These are phyloP conservation scores for Plasmodium falciparum DNA, from an alignment of 169 alveolate genomes.

Conservation along the genomic window DNA sequence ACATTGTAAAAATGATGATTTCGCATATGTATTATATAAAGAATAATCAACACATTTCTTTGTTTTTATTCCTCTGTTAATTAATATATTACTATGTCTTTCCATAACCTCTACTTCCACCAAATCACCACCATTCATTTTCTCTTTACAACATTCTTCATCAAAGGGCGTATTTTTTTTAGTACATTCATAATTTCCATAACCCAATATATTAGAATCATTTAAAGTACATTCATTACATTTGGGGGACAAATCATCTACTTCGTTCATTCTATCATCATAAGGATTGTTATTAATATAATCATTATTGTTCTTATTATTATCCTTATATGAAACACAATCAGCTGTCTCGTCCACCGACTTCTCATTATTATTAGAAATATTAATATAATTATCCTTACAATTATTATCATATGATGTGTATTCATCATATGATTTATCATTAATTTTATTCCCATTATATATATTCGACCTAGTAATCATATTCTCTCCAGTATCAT, in stretches of 20 bases:
- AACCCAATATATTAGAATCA: too few species aligned
- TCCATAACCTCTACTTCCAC: constrained; percentile 75
- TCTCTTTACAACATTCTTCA: not conserved
- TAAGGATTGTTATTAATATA: too few species aligned
- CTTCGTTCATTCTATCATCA: too few species aligned
- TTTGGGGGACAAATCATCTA: too few species aligned
- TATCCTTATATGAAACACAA: not conserved
- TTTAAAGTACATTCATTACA: too few species aligned
- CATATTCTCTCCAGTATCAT: not conserved
- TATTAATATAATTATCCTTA: too few species aligned
- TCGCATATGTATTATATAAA: constrained; percentile 71
- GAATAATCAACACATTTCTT: constrained; percentile 72
- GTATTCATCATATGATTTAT: too few species aligned
- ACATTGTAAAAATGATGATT: constrained; percentile 72
- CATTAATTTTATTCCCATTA: too few species aligned
- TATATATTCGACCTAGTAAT: too few species aligned
- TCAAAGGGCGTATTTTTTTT: not conserved
- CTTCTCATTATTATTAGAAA: not conserved
- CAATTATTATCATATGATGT: too few species aligned
- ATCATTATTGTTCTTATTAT: not conserved
- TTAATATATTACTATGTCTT: constrained; percentile 71
- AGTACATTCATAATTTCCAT: too few species aligned
- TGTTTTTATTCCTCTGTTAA: constrained; percentile 55
- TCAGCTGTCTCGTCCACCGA: not conserved
- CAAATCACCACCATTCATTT: not conserved